A percentile compares a stretch with the other conserved stretches of the same genome.
These are phyloP conservation scores for Chrysoporthe cubensis DNA, from an alignment of 2,329 filamentous ascomycete genomes.

Conservation along the genomic window DNA sequence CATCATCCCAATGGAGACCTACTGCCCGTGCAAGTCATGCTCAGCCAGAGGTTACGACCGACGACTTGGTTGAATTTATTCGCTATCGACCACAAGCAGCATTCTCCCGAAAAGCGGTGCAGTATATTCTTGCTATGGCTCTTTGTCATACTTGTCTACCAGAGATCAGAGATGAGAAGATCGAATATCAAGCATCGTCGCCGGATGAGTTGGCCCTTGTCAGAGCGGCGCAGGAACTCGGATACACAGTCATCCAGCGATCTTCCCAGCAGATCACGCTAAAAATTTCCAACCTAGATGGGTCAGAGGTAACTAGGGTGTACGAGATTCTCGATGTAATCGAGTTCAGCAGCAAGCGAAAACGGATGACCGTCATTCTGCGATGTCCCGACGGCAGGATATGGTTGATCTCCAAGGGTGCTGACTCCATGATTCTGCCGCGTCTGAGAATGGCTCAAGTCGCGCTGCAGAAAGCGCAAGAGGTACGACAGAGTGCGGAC, in stretches of 20 bases:
- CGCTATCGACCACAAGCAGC: conserved; percentile 72
- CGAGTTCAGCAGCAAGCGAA: conserved; percentile 87
- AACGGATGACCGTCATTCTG: conserved; percentile 88
- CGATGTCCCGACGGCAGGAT: conserved; percentile 83
- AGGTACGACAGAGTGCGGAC: conserved; percentile 66
- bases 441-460: conserved; percentile 73
- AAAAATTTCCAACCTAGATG: conserved; percentile 44
- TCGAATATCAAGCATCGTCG: conserved; percentile 78
- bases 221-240: conserved; percentile 81
- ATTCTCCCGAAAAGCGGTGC: conserved; percentile 77
- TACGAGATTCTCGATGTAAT: conserved; percentile 87
- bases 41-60: conserved; percentile 66
- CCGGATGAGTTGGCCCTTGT: conserved; percentile 90
- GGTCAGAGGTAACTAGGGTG: conserved; percentile 46
- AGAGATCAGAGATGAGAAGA: conserved; percentile 70
- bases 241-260: conserved; percentile 75
- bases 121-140: conserved; percentile 83
- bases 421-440: conserved; percentile 81
- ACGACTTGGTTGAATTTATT: conserved; percentile 78
- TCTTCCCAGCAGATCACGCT: conserved; percentile 70
- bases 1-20: conserved; percentile 55
- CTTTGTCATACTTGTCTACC: conserved; percentile 91
- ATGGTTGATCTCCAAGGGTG: conserved; percentile 87
- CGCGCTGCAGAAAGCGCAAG: conserved; percentile 74
- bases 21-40: conserved; percentile 52